Conservation (phyloP, 371 early-diverging fungal species). For the Haplosporangium sp. region DNA sequence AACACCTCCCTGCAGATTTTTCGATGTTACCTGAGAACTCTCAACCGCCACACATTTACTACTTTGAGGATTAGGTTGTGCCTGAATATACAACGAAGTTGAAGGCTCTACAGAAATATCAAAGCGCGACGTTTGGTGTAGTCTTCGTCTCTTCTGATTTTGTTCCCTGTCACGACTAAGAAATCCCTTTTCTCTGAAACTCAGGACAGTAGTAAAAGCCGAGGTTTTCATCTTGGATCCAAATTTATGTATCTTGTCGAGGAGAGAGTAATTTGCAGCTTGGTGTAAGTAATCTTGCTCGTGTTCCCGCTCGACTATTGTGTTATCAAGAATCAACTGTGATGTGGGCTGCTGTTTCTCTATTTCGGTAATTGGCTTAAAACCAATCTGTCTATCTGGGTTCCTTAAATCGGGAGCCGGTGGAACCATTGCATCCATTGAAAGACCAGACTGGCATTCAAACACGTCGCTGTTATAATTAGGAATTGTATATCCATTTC, state of each 20-base stretch:
- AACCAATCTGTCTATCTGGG: neutral
- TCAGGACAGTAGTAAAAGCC: neutral
- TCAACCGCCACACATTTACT: no score
- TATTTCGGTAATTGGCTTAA: neutral
- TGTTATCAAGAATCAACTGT: neutral
- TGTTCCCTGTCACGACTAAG: neutral
- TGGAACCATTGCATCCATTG: neutral
- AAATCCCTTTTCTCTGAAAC: neutral
- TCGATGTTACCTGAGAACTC: no score
- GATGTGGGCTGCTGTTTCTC: neutral
- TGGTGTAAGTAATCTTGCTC: neutral
- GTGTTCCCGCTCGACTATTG: neutral
- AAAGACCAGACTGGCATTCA: neutral
- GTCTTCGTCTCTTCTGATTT: neutral
- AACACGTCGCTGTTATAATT: neutral
- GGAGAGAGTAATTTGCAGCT: neutral
- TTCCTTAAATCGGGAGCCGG: neutral
- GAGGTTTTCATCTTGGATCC: neutral
- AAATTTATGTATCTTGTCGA: conserved; percentile 1
- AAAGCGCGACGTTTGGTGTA: neutral
- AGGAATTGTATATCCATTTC: no score
- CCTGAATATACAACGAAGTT: neutral
- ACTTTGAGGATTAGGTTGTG: neutral
- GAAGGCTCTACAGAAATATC: neutral
- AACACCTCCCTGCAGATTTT: no score